A percentile compares a stretch with the other conserved stretches of the same genome.
Conservation (phyloP, 2,329 filamentous ascomycete genomes). For the Bipolaris victoriae region DNA sequence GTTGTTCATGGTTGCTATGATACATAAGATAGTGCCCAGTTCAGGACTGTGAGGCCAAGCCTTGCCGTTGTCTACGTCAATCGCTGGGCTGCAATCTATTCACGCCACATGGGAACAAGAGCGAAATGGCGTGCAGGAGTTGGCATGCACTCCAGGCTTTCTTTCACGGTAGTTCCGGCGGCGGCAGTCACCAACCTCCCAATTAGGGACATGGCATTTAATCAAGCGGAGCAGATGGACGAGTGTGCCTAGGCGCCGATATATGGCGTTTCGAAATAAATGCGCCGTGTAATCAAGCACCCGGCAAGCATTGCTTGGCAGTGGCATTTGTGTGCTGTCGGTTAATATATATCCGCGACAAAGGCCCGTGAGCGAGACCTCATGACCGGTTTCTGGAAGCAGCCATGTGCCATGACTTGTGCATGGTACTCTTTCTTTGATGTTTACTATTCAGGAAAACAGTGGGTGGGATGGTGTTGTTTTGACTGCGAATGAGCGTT, state of each 20-base stretch:
- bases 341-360: slow-evolving; percentile 23
- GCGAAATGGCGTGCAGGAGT: slow-evolving; percentile 8
- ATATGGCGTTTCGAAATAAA: slow-evolving; percentile 22
- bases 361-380: slow-evolving; percentile 17
- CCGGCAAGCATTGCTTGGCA: slow-evolving; percentile 13
- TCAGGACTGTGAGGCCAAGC: not conserved
- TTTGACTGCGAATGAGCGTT: not conserved
- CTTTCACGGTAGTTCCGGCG: not conserved
- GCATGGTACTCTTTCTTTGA: not conserved
- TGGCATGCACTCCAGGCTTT: slow-evolving; percentile 18
- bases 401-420: not conserved
- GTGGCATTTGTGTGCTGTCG: slow-evolving; percentile 15
- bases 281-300: slow-evolving; percentile 18
- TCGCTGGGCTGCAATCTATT: slow-evolving; percentile 16
- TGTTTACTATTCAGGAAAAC: not conserved
- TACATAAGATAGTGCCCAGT: not conserved
- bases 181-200: slow-evolving; percentile 3
- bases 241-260: slow-evolving; percentile 5
- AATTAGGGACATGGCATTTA: not conserved
- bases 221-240: not conserved
- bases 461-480: not conserved
- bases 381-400: slow-evolving; percentile 16
- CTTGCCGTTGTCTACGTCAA: slow-evolving; percentile 10
- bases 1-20: not conserved
- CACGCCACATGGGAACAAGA: slow-evolving; percentile 16